Evolutionary conservation across 140 eudicot genomes (phyloP).

Genomic region (Stevia rebaudiana): DNA sequence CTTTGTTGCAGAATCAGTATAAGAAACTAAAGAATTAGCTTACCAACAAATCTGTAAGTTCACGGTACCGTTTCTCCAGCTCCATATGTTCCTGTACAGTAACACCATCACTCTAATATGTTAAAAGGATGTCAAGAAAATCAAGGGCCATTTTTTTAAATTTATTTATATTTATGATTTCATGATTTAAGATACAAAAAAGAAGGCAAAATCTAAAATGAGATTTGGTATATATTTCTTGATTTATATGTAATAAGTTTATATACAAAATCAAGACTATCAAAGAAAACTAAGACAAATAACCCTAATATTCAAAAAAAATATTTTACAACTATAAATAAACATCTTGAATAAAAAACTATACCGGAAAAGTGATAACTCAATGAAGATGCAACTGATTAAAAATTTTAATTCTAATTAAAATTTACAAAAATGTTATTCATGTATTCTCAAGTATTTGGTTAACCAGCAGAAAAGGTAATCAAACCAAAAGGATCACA

Average conservation of each 20-base stretch:
- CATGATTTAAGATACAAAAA: neutral
- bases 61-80: slow-evolving; percentile 93
- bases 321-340: neutral
- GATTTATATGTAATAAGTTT: neutral
- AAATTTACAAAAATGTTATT: neutral
- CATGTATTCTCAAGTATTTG: neutral
- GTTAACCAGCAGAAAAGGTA: neutral
- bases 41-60: slow-evolving; percentile 95
- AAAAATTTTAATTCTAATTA: neutral
- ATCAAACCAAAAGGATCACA: neutral
- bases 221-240: neutral
- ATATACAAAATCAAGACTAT: neutral
- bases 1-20: too few relatives aligned
- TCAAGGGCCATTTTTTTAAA: neutral
- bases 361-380: slow-evolving; percentile 3
- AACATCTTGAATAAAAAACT: neutral
- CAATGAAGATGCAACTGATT: neutral
- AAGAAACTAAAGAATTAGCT: neutral
- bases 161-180: neutral
- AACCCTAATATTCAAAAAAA: neutral
- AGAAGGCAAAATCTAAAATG: neutral
- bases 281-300: neutral
- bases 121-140: slow-evolving; percentile 14
- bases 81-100: slow-evolving; percentile 89
- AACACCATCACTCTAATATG: slow-evolving; percentile 9